phyloP scores from a whole-genome alignment of 2,329 filamentous ascomycete species.

The Fusarium penzigii region DNA sequence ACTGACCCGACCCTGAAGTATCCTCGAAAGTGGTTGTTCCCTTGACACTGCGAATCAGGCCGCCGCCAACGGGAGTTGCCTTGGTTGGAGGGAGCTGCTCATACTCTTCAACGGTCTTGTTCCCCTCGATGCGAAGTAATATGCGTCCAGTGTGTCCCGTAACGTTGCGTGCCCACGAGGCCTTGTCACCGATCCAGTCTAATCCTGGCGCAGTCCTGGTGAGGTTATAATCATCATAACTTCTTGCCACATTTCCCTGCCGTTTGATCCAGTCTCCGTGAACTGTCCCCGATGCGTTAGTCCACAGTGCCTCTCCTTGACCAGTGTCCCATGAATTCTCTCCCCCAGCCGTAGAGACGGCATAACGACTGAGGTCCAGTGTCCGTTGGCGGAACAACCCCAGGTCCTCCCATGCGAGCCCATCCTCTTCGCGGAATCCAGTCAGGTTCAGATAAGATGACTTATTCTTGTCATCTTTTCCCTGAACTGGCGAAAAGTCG shows the following conservation, averaged over 20 bases:
- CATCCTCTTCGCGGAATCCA: slow-evolving; percentile 73
- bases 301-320: slow-evolving; percentile 59
- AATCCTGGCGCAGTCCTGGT: slow-evolving; percentile 64
- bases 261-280: slow-evolving; percentile 73
- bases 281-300: slow-evolving; percentile 75
- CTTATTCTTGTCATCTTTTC: slow-evolving; percentile 29
- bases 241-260: slow-evolving; percentile 47
- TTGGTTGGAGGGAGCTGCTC: slow-evolving; percentile 39
- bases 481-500: slow-evolving; percentile 53
- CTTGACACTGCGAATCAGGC: slow-evolving; percentile 67
- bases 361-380: slow-evolving; percentile 59
- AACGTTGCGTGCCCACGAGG: slow-evolving; percentile 76
- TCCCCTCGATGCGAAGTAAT: slow-evolving; percentile 63
- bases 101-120: slow-evolving; percentile 49
- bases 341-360: slow-evolving; percentile 44
- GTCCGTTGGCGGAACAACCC: slow-evolving; percentile 65
- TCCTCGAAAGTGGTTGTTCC: slow-evolving; percentile 75
- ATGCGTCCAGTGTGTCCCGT: slow-evolving; percentile 73
- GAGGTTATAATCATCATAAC: slow-evolving; percentile 59
- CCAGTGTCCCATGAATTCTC: slow-evolving; percentile 42
- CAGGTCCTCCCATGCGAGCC: slow-evolving; percentile 77
- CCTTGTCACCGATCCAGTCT: slow-evolving; percentile 60
- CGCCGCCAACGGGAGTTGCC: slow-evolving; percentile 42
- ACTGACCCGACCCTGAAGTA: slow-evolving; percentile 63
- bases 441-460: slow-evolving; percentile 69